Percentiles rank a stretch among this genome's conserved stretches.
phyloP scores from a whole-genome alignment of 768 basidiomycete genomes.

The Suillus tomentosus region DNA sequence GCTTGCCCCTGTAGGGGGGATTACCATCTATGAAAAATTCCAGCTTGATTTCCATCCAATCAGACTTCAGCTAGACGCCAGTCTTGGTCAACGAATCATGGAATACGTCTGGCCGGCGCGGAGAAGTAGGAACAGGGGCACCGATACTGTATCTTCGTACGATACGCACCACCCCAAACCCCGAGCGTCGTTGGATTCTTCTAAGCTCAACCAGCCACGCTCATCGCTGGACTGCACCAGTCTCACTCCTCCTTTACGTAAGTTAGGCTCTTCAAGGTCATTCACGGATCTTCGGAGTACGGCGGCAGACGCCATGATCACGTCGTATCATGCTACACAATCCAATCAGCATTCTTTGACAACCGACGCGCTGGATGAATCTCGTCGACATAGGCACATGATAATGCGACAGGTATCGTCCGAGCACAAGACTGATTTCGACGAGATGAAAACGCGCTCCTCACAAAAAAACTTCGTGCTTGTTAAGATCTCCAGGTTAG shows the following conservation, averaged over 20 bases:
- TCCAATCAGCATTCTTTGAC: conserved; percentile 14
- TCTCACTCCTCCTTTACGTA: conserved; percentile 47
- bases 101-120: conserved; percentile 86
- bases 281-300: conserved; percentile 66
- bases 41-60: conserved; percentile 84
- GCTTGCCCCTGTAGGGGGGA: conserved; percentile 90
- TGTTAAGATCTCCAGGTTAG: conserved; percentile 72
- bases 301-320: conserved; percentile 36
- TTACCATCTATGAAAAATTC: conserved; percentile 84
- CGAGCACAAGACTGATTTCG: conserved; percentile 54
- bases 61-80: conserved; percentile 83
- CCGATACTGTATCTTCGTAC: conserved; percentile 8
- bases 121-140: conserved; percentile 31
- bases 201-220: conserved; percentile 37
- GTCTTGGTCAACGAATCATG: conserved; percentile 78
- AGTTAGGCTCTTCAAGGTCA: conserved; percentile 62
- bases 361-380: conserved; percentile 25
- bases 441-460: conserved; percentile 82
- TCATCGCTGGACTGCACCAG: conserved; percentile 35
- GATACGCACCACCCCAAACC: conserved; percentile 28
- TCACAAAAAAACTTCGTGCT: conserved; percentile 82
- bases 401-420: background rate
- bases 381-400: conserved; percentile 20
- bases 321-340: conserved; percentile 15
- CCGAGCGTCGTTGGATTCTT: conserved; percentile 55